Conservation (phyloP, 257 asterid species). For the Plantago elongata region DNA sequence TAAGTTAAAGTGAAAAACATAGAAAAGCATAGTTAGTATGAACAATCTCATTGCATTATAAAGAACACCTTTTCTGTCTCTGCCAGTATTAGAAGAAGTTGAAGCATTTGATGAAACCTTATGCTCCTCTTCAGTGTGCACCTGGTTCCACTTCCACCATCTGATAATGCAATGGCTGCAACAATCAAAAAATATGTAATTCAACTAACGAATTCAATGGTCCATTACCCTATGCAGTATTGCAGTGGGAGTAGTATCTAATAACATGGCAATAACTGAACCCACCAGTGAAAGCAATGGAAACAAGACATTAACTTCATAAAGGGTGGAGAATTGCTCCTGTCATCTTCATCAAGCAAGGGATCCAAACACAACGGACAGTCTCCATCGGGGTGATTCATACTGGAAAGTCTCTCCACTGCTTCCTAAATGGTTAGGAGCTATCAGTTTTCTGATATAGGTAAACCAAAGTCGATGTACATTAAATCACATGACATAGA, state of each 20-base stretch:
- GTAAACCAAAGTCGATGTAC: slow-evolving; percentile 1
- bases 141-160: slow-evolving; percentile 79
- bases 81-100: slow-evolving; percentile 32
- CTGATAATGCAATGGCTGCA: slow-evolving; percentile 77
- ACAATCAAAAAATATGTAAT: slow-evolving; percentile 10
- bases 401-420: slow-evolving; percentile 80
- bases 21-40: background rate
- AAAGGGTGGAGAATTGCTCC: slow-evolving; percentile 45
- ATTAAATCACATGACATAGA: no score
- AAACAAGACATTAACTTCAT: slow-evolving; percentile 99
- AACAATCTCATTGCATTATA: slow-evolving; percentile 1
- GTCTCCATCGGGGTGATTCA: slow-evolving; percentile 94
- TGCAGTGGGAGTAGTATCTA: slow-evolving; percentile 8
- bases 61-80: slow-evolving; percentile 46
- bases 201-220: slow-evolving; percentile 14
- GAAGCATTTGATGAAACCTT: slow-evolving; percentile 31
- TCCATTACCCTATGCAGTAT: slow-evolving; percentile 5
- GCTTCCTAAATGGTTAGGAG: slow-evolving; percentile 62
- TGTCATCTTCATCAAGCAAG: slow-evolving; percentile 63
- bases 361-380: slow-evolving; percentile 83
- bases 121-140: slow-evolving; percentile 40
- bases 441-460: slow-evolving; percentile 21
- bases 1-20: background rate
- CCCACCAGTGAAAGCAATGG: slow-evolving; percentile 96
- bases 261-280: slow-evolving; percentile 5